A percentile compares a stretch with the other conserved stretches of the same genome.
phyloP scores from a whole-genome alignment of 1,139 yeast genomes.

The Blastobotrys proliferans region DNA sequence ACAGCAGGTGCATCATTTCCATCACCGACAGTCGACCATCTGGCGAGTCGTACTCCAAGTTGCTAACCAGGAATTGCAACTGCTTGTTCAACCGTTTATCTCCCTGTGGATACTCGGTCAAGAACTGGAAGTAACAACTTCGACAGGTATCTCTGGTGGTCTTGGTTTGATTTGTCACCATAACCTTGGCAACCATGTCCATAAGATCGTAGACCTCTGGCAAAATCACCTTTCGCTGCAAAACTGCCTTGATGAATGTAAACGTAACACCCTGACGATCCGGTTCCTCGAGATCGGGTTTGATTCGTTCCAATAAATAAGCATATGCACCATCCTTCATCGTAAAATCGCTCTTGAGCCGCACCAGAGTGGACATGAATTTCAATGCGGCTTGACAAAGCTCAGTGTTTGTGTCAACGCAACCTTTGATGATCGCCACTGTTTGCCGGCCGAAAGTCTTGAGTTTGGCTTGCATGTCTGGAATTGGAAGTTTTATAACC shows the following conservation, averaged over 20 bases:
- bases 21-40: conserved; percentile 87
- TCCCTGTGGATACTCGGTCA: conserved; percentile 95
- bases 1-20: conserved; percentile 73
- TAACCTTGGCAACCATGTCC: conserved; percentile 74
- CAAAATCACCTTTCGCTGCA: conserved; percentile 66
- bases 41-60: conserved; percentile 79
- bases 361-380: conserved; percentile 66
- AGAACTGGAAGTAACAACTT: conserved; percentile 75
- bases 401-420: conserved; percentile 75
- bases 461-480: conserved; percentile 47
- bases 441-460: conserved; percentile 41
- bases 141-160: conserved; percentile 86
- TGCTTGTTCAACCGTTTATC: conserved; percentile 80
- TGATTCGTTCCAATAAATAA: conserved; percentile 68
- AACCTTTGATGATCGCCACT: conserved; percentile 62
- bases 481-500: conserved; percentile 59
- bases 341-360: conserved; percentile 61
- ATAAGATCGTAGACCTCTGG: conserved; percentile 90
- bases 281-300: conserved; percentile 90
- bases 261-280: conserved; percentile 85
- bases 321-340: conserved; percentile 72
- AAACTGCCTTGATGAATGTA: conserved; percentile 70
- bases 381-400: conserved; percentile 79
- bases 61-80: conserved; percentile 75
- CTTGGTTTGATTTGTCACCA: conserved; percentile 85